These are phyloP conservation scores for Luffa aegyptiaca DNA, from an alignment of 306 rosid species.

Conservation along the genomic window DNA sequence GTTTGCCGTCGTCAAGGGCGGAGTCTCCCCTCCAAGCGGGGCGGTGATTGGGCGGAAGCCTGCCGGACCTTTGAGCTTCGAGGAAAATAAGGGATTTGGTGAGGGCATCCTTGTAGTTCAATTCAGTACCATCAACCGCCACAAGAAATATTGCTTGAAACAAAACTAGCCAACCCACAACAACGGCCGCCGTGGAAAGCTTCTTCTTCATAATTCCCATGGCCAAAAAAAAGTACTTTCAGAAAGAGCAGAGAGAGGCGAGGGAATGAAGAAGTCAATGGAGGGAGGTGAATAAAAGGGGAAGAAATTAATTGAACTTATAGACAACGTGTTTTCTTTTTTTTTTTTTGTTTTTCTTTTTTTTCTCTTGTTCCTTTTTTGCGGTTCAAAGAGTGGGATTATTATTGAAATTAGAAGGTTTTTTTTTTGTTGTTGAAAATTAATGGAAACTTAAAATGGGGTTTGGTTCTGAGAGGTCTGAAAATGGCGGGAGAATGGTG, in stretches of 20 bases:
- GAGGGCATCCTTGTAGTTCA: slow-evolving; percentile 78
- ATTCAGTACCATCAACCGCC: slow-evolving; percentile 17
- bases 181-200: slow-evolving; percentile 24
- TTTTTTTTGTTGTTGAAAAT: not conserved
- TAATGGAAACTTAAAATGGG: not conserved
- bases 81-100: slow-evolving; percentile 69
- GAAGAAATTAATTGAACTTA: not conserved
- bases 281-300: not conserved
- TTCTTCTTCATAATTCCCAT: slow-evolving; percentile 24
- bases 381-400: no score
- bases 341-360: no score
- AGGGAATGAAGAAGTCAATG: not conserved
- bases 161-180: slow-evolving; percentile 41
- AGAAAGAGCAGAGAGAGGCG: not conserved
- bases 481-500: not conserved
- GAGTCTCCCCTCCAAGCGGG: slow-evolving; percentile 91
- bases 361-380: no score
- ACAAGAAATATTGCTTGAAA: slow-evolving; percentile 26
- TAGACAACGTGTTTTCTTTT: not conserved
- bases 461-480: not conserved
- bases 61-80: slow-evolving; percentile 98
- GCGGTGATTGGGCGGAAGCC: slow-evolving; percentile 56
- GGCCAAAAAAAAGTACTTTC: not conserved
- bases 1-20: slow-evolving; percentile 64
- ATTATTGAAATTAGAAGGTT: not conserved